Percentiles rank a stretch among this genome's conserved stretches.
phyloP scores from a whole-genome alignment of 1,139 yeast genomes.

The Lodderomyces margitis region DNA sequence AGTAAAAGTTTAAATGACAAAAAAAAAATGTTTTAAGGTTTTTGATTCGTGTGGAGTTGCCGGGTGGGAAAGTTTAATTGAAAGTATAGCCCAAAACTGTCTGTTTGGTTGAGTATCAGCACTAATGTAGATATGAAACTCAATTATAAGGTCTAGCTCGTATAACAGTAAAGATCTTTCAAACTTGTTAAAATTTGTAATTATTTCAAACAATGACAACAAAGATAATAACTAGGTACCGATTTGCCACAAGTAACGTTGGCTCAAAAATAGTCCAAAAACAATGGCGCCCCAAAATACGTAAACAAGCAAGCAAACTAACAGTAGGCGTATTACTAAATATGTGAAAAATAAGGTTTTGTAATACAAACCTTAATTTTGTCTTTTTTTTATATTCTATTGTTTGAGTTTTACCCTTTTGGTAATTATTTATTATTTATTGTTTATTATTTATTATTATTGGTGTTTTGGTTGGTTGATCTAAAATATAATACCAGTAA shows the following conservation, averaged over 20 bases:
- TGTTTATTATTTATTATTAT: too few relatives aligned
- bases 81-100: background rate
- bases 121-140: background rate
- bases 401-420: conserved; percentile 1
- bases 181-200: too few relatives aligned
- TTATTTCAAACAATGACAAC: too few relatives aligned
- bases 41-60: conserved; percentile 3
- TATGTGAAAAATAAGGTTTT: conserved; percentile 2
- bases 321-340: background rate
- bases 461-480: too few relatives aligned
- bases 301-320: too few relatives aligned
- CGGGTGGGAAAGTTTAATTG: background rate
- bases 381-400: background rate
- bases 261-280: too few relatives aligned
- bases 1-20: background rate
- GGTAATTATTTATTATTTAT: background rate
- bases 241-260: too few relatives aligned
- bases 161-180: too few relatives aligned
- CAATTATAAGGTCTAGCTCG: too few relatives aligned
- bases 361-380: background rate
- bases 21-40: background rate
- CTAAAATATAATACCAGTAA: too few relatives aligned
- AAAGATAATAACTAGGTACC: too few relatives aligned
- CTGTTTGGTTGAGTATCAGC: background rate
- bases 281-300: too few relatives aligned